Evolutionary conservation across 2,329 filamentous ascomycete species (phyloP), one percentile per base, ranked within the genome.

Genomic region (Aspergillus fischeri): DNA sequence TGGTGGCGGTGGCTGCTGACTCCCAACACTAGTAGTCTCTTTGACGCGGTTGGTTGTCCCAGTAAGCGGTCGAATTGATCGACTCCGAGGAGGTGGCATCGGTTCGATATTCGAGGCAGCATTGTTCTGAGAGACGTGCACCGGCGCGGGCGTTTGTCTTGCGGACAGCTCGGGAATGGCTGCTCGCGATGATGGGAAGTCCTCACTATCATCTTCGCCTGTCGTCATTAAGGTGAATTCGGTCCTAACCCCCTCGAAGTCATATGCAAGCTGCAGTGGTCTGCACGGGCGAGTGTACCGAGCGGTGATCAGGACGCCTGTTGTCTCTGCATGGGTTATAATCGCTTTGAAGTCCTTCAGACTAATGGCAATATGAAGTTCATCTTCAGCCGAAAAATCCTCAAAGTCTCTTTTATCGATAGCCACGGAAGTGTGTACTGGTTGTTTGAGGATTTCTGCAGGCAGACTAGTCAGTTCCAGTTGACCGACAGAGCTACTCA

Each of bases 321-420:
- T 73, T 1, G 82, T 82, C 60, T 86, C 83, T 6, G 85, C 85
- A 67, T 88, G 85, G 1, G 79, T 75, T 25, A 87, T 82, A 27
- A 86, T 83, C 7, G 85, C 81, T 65, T 84, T 85, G 75, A 88
- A 88, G 67, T 88, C 85, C 67, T 85, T 87, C 55, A 86, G 80
- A 64, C 79, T 85, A 61, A 86, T 86, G 51, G 83, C 80, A 60
- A 87, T 80, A 63, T 87, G 85, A 55, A 86, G 73, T 42, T 80
- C 79, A 53, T 85, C 79, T 65, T 85, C 80, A 42, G 84, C 82
- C 24, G 76, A 73, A 63, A 85, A 86, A 51, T 82, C 75, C 52
- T 86, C 82, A 60, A 88, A 88, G 59, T 87, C 85, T 57, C 79
- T 78, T 24, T 78, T 83, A 63, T 86, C 83, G 42, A 86, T 80